phyloP scores from a whole-genome alignment of 768 basidiomycete genomes.

The Kwoniella mangroviensis region DNA sequence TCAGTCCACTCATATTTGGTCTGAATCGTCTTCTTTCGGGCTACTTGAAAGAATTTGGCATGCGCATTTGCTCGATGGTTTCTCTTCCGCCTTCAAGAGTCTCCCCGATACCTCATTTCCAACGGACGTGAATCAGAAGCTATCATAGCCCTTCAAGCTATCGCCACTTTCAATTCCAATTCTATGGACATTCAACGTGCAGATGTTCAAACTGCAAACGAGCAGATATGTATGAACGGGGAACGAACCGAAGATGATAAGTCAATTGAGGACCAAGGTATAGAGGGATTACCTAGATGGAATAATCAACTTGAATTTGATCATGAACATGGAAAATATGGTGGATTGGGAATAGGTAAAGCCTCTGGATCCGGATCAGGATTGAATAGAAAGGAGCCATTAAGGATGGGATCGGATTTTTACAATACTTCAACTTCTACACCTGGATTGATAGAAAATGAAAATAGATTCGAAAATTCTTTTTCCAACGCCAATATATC shows the following conservation, averaged over 20 bases:
- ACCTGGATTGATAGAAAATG: slow-evolving; percentile 24
- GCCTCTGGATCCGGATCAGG: slow-evolving; percentile 14
- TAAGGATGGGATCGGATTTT: slow-evolving; percentile 48
- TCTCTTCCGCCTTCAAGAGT: slow-evolving; percentile 91
- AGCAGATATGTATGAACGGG: not conserved
- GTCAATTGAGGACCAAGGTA: too few species aligned
- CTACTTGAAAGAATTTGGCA: slow-evolving; percentile 68
- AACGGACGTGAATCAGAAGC: slow-evolving; percentile 85
- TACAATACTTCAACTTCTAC: slow-evolving; percentile 34
- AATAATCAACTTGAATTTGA: slow-evolving; percentile 2
- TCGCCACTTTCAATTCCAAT: slow-evolving; percentile 83
- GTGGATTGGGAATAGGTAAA: slow-evolving; percentile 27
- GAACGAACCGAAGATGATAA: too few species aligned
- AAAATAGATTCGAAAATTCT: slow-evolving; percentile 40
- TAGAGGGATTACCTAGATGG: slow-evolving; percentile 1
- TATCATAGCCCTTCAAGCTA: slow-evolving; percentile 76
- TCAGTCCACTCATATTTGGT: not conserved
- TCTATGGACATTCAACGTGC: slow-evolving; percentile 69
- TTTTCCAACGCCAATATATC: slow-evolving; percentile 28
- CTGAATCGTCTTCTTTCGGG: not conserved
- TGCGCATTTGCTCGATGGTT: slow-evolving; percentile 88
- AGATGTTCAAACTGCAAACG: slow-evolving; percentile 63
- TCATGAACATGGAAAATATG: not conserved
- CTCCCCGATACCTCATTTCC: slow-evolving; percentile 88
- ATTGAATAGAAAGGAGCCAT: slow-evolving; percentile 29